A percentile compares a stretch with the other conserved stretches of the same genome.
These are phyloP conservation scores for Quercus engelmannii DNA, from an alignment of 306 rosid species.

Conservation along the genomic window DNA sequence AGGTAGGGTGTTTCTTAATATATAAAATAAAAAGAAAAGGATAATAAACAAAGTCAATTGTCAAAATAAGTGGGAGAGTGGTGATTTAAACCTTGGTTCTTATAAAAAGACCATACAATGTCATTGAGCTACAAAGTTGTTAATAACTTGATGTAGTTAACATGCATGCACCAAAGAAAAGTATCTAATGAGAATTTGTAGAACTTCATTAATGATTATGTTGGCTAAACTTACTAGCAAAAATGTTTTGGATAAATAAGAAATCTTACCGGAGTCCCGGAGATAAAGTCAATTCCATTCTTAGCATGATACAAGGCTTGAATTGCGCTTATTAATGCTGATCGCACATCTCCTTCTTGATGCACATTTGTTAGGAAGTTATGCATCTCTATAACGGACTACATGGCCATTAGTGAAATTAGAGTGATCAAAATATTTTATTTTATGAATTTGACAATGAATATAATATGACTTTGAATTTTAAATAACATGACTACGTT, in stretches of 20 bases:
- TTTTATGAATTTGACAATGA: neutral
- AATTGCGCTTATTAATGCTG: conserved; percentile 61
- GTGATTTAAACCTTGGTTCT: no score
- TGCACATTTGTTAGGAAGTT: conserved; percentile 74
- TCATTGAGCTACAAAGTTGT: no score
- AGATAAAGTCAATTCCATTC: conserved; percentile 69
- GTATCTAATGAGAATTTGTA: neutral
- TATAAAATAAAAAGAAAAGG: no score
- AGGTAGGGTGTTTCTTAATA: no score
- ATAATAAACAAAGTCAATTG: no score
- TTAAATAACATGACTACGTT: no score
- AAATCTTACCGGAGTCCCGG: conserved; percentile 61
- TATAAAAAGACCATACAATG: no score
- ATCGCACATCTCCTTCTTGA: conserved; percentile 69
- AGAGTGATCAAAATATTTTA: conserved; percentile 22
- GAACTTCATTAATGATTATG: no score
- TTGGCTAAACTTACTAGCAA: neutral
- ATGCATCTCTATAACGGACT: conserved; percentile 73
- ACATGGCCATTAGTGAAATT: conserved; percentile 17
- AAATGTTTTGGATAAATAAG: conserved; percentile 7
- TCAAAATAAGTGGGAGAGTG: no score
- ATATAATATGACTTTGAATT: neutral
- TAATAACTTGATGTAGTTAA: neutral
- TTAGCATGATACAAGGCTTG: conserved; percentile 66
- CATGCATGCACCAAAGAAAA: neutral